Conservation (phyloP, 139 green algal species). For the Astrephomene gubernaculifera region DNA sequence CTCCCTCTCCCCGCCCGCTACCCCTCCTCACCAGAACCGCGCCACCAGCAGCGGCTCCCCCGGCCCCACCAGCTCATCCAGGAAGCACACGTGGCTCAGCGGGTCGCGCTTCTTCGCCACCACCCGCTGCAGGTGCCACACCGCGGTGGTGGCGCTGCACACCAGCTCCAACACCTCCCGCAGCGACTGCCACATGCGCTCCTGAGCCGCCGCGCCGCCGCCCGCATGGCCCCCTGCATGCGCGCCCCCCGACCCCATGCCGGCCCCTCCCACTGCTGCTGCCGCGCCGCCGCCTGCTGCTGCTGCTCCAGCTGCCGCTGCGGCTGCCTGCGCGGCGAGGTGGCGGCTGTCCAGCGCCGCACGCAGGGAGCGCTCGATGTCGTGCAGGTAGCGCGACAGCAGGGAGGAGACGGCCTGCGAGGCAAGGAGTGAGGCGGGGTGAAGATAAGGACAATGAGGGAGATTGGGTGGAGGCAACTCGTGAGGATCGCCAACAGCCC, state of each 20-base stretch:
- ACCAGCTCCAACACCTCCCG: slow-evolving; percentile 73
- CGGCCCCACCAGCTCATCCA: slow-evolving; percentile 76
- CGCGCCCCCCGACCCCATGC: background rate
- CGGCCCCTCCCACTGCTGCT: slow-evolving; percentile 48
- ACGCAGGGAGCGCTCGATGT: slow-evolving; percentile 64
- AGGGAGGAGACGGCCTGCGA: slow-evolving; percentile 61
- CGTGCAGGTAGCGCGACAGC: slow-evolving; percentile 53
- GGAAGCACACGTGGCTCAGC: slow-evolving; percentile 90
- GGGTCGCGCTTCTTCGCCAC: slow-evolving; percentile 96
- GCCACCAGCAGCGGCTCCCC: slow-evolving; percentile 60
- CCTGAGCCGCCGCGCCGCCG: slow-evolving; percentile 1
- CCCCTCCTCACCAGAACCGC: slow-evolving; percentile 69
- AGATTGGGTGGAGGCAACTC: too few species aligned
- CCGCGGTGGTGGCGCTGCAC: slow-evolving; percentile 57
- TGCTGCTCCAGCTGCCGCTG: slow-evolving; percentile 51
- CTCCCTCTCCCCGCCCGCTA: background rate
- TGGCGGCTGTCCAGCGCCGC: slow-evolving; percentile 76
- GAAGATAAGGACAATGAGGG: background rate
- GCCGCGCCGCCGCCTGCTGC: slow-evolving; percentile 29
- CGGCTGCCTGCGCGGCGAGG: slow-evolving; percentile 54
- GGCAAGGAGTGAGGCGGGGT: background rate
- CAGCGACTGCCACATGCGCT: slow-evolving; percentile 60
- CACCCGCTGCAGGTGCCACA: slow-evolving; percentile 95
- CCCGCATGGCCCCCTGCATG: background rate
- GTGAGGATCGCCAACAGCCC: too few species aligned